Evolutionary conservation across 208 protist genomes (phyloP).

Genomic region (Vickermania ingenoplastis): DNA sequence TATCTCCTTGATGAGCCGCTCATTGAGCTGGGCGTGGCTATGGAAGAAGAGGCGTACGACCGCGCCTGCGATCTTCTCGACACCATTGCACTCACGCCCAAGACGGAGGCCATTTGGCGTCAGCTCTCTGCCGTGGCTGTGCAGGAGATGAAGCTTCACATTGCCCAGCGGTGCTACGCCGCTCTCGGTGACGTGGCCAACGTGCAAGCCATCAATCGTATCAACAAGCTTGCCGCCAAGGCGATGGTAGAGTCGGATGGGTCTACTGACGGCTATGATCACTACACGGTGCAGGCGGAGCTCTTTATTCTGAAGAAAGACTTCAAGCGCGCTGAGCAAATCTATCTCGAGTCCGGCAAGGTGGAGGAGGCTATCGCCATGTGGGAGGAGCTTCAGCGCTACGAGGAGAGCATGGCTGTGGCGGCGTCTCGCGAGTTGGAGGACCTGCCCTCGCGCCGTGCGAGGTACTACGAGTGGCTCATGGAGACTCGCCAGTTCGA

Average conservation of each 20-base stretch:
- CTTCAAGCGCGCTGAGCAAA: slow-evolving; percentile 88
- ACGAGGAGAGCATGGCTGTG: slow-evolving; percentile 87
- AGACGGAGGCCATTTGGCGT: slow-evolving; percentile 95
- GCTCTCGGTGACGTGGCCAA: slow-evolving; percentile 92
- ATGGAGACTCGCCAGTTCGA: slow-evolving; percentile 94
- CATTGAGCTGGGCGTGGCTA: slow-evolving; percentile 94
- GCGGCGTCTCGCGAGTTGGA: slow-evolving; percentile 75
- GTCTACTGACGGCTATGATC: slow-evolving; percentile 73
- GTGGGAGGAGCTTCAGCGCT: slow-evolving; percentile 93
- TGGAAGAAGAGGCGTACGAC: slow-evolving; percentile 90
- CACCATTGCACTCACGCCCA: slow-evolving; percentile 61
- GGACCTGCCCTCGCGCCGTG: slow-evolving; percentile 77
- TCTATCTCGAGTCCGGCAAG: slow-evolving; percentile 92
- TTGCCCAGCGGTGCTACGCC: slow-evolving; percentile 94
- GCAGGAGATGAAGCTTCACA: slow-evolving; percentile 74
- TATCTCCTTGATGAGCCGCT: slow-evolving; percentile 95
- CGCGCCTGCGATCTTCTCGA: slow-evolving; percentile 90
- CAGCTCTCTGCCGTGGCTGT: slow-evolving; percentile 83
- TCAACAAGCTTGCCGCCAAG: slow-evolving; percentile 75
- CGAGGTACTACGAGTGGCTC: slow-evolving; percentile 92
- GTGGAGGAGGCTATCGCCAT: slow-evolving; percentile 92
- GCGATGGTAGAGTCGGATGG: slow-evolving; percentile 46
- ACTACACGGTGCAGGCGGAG: slow-evolving; percentile 86
- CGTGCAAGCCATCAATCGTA: slow-evolving; percentile 84
- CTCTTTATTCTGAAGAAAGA: slow-evolving; percentile 87